Evolutionary conservation across 2,329 filamentous ascomycete species (phyloP), one percentile per base, ranked within the genome.

Genomic region (Fusarium agapanthi): DNA sequence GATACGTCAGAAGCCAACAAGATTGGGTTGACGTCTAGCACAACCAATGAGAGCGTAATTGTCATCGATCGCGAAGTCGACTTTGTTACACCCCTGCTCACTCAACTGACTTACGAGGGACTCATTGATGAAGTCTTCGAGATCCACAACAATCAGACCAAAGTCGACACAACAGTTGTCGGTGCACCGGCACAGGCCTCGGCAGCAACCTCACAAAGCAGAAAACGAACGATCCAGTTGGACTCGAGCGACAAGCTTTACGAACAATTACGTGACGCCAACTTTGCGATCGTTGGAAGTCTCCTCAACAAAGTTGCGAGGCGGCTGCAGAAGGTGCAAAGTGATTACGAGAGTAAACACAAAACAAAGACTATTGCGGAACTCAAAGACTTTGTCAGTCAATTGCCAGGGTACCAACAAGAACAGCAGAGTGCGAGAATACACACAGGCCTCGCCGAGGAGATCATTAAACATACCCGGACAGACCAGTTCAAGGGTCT

Each of bases 31-130:
- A 91, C 93, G 16, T 95, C 96, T 18, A 98, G 96, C 81, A 92
- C 92, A 16, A 91, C 91, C 12, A 93, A 95, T 53, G 96, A 99
- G 81, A 97, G 92, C 78, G 86, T 98, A 67, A 95, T 99, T 77
- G 93, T 99, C 68, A 95, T 99, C 61, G 96, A 99, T 81, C 93
- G 96, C 55, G 95, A 98, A 80, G 92, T 97, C 61, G 96, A 99
- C 81, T 95, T 96, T 77, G 94, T 95, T 22, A 98, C 96, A 2
- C 92, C 93, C 1, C 87, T 99, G 22, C 90, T 99, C 60, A 98
- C 95, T 1, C 96, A 99, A 80, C 85, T 99, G 69, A 99, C 96
- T 4, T 99, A 99, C 78, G 95, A 99, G 83, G 96, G 96, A 7
- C 86, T 99, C 32, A 92, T 99, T 60, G 97, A 99, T 78, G 96